A percentile compares a stretch with the other conserved stretches of the same genome.
These are phyloP conservation scores for Powellomyces hirtus DNA, from an alignment of 192 early-diverging fungal genomes.

Conservation along the genomic window DNA sequence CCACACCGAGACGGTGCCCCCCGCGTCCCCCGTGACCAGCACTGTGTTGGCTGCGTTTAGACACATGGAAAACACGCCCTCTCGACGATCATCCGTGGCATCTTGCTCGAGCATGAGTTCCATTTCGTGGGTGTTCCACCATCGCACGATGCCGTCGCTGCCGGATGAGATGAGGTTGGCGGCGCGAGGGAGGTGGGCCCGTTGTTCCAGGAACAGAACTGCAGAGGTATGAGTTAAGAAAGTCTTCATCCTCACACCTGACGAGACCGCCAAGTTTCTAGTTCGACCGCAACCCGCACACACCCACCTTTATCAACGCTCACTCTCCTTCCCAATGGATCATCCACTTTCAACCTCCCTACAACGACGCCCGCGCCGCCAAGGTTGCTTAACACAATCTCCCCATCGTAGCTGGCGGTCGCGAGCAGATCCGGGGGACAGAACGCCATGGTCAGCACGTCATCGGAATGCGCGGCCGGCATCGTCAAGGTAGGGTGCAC, in stretches of 20 bases:
- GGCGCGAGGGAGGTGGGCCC: conserved; percentile 15
- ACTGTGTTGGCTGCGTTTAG: conserved; percentile 34
- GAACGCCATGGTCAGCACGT: conserved; percentile 52
- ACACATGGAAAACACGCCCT: conserved; percentile 36
- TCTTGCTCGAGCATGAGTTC: conserved; percentile 36
- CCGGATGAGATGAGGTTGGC: conserved; percentile 43
- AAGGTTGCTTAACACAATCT: conserved; percentile 45
- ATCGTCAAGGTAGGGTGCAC: conserved; percentile 30
- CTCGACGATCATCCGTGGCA: conserved; percentile 24
- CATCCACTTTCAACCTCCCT: conserved; percentile 34
- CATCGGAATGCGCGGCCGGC: conserved; percentile 43
- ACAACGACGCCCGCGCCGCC: conserved; percentile 37
- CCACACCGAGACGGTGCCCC: conserved; percentile 35
- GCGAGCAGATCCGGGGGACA: conserved; percentile 42
- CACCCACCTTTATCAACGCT: conserved; percentile 45
- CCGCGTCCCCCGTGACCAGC: conserved; percentile 40
- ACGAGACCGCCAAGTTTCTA: not conserved
- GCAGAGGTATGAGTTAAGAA: not conserved
- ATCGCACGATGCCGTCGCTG: conserved; percentile 50
- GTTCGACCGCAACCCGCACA: too few relatives aligned
- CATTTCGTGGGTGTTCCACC: conserved; percentile 40
- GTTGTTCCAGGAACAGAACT: conserved; percentile 43
- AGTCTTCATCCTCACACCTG: not conserved
- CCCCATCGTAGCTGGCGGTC: conserved; percentile 48
- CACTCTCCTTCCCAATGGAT: conserved; percentile 24